Evolutionary conservation across 495 filamentous ascomycete genomes (phyloP).

Genomic region (Bacidia gigantensis): DNA sequence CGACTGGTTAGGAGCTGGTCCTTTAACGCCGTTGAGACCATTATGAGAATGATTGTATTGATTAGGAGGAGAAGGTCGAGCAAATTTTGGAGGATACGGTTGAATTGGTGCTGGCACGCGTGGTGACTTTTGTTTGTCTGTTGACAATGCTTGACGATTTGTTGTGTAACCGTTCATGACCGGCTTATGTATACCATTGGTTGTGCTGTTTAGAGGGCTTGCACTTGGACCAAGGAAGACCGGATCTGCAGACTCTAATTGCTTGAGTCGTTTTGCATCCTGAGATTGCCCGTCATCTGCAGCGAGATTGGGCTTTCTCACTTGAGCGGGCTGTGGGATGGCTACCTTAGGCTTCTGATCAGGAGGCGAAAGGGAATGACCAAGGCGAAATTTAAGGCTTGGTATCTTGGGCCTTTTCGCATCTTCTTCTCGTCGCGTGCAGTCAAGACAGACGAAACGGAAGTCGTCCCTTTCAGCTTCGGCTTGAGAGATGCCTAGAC

Average conservation of each 20-base stretch:
- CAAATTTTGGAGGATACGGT: background rate
- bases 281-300: constrained; percentile 15
- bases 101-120: background rate
- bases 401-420: constrained; percentile 52
- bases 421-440: constrained; percentile 52
- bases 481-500: constrained; percentile 60
- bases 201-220: background rate
- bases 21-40: constrained; percentile 13
- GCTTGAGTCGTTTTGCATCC: no score
- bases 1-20: constrained; percentile 7
- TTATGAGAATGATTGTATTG: constrained; percentile 4
- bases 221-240: background rate
- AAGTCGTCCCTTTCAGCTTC: constrained; percentile 80
- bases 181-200: constrained; percentile 22
- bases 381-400: constrained; percentile 52
- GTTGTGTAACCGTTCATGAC: constrained; percentile 20
- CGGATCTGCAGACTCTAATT: background rate
- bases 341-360: constrained; percentile 12
- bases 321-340: constrained; percentile 8
- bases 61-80: constrained; percentile 11
- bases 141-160: constrained; percentile 30
- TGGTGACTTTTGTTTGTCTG: constrained; percentile 18
- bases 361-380: constrained; percentile 37
- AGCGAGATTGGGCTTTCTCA: constrained; percentile 19
- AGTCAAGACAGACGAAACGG: constrained; percentile 72